Evolutionary conservation across 352 stramenopile genomes (phyloP), one percentile per base, ranked within the genome.

Genomic region (Pseudoperonospora humuli): DNA sequence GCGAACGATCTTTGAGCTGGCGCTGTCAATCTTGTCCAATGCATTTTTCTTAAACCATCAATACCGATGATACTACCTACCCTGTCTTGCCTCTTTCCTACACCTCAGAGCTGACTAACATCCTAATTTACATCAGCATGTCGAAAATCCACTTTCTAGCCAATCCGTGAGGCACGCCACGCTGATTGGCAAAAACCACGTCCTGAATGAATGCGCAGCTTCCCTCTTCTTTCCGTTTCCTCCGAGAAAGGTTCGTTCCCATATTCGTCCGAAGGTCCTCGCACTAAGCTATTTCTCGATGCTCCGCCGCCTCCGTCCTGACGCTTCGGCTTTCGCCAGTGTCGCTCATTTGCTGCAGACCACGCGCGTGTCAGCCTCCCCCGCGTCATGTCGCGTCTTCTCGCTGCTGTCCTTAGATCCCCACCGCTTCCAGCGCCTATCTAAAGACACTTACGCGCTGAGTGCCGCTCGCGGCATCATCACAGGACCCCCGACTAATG

Each of bases 281-380:
- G n/a, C n/a, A n/a, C n/a, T n/a, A n/a, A n/a, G n/a, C 8, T 3
- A 1, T 29, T 9, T 14, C 5, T 9, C 23, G 41, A 68, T 68
- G 58, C 50, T 68, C 48, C 45, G 45, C 19, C 43, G 27, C 7
- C 40, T 64, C 28, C 54, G 39, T 11, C 35, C 49, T n/a, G 33
- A 51, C 13, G 13, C 15, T 9, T 41, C 28, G 8, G 3, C 39
- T 11, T 31, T 54, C 25, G 25, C 54, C 19, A 33, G 54, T 15
- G 18, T 54, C 26, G 51, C 40, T n/a, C 45, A 62, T 26, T 24
- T 48, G 24, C 36, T 60, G 31, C 58, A 48, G 44, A 11, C 13
- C 13, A 36, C 38, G 25, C 45, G 31, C 38, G n/a, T 39, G 24
- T 37, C 20, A 5, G 5, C 45, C 13, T 27, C 33, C 3, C 42